phyloP scores from a whole-genome alignment of 345 rosid genomes.

The Populus alba region DNA sequence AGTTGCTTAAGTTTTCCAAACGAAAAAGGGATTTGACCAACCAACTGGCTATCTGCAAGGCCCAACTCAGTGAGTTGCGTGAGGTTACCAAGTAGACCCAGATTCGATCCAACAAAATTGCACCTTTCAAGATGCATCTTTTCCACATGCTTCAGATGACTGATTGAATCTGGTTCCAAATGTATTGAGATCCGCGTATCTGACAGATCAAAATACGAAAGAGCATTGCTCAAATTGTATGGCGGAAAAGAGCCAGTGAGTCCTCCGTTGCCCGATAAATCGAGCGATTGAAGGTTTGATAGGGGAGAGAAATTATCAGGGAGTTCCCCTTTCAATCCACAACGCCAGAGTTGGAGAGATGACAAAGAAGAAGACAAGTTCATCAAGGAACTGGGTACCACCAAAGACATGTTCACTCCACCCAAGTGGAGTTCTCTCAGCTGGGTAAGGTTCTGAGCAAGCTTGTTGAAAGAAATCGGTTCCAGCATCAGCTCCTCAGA shows the following conservation, averaged over 20 bases:
- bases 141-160: not conserved
- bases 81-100: not conserved
- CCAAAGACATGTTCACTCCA: slow-evolving; percentile 1
- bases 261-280: not conserved
- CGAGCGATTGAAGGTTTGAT: not conserved
- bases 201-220: not conserved
- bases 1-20: not conserved
- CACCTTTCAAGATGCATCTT: not conserved
- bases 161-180: not conserved
- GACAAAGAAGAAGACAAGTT: slow-evolving; percentile 16
- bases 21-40: not conserved
- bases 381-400: not conserved
- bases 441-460: not conserved
- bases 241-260: not conserved
- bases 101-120: not conserved
- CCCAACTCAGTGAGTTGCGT: slow-evolving; percentile 1
- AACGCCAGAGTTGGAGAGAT: not conserved
- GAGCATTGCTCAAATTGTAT: not conserved
- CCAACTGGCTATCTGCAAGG: not conserved
- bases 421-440: not conserved
- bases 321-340: slow-evolving; percentile 13
- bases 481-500: not conserved
- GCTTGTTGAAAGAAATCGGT: not conserved
- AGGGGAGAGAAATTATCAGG: not conserved
- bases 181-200: not conserved